A percentile compares a stretch with the other conserved stretches of the same genome.
These are phyloP conservation scores for Rhodotorula paludigena DNA, from an alignment of 768 basidiomycete species.

Conservation along the genomic window DNA sequence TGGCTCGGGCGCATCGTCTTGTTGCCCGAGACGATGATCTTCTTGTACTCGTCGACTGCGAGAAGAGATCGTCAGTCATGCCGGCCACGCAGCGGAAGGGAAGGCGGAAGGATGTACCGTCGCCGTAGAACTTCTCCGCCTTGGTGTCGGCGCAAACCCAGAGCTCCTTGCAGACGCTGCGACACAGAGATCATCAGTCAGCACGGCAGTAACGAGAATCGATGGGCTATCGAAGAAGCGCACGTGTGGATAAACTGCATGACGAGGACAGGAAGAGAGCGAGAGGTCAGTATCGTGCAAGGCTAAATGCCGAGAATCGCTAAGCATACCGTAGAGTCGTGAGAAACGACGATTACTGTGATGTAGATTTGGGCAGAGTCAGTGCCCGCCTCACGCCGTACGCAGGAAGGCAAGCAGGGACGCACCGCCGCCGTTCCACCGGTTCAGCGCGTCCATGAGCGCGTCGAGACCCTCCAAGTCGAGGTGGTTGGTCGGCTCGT, in stretches of 20 bases:
- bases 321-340: slow-evolving; percentile 26
- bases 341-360: slow-evolving; percentile 38
- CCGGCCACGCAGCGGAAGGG: background rate
- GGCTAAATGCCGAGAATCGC: background rate
- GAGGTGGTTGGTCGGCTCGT: slow-evolving; percentile 56
- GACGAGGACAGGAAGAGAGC: background rate
- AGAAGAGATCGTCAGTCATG: background rate
- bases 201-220: background rate
- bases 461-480: slow-evolving; percentile 80
- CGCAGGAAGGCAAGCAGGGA: background rate
- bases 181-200: too few species aligned
- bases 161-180: slow-evolving; percentile 41
- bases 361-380: background rate
- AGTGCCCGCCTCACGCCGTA: background rate
- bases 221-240: background rate
- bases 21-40: slow-evolving; percentile 35
- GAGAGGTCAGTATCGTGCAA: background rate
- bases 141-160: slow-evolving; percentile 36
- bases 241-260: background rate
- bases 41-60: slow-evolving; percentile 34
- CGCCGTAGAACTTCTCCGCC: slow-evolving; percentile 38
- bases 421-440: slow-evolving; percentile 45
- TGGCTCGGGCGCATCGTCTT: slow-evolving; percentile 34
- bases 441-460: slow-evolving; percentile 66
- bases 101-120: slow-evolving; percentile 15